These are phyloP conservation scores for Fusarium sp. DNA, from an alignment of 2,329 filamentous ascomycete species.

Conservation along the genomic window DNA sequence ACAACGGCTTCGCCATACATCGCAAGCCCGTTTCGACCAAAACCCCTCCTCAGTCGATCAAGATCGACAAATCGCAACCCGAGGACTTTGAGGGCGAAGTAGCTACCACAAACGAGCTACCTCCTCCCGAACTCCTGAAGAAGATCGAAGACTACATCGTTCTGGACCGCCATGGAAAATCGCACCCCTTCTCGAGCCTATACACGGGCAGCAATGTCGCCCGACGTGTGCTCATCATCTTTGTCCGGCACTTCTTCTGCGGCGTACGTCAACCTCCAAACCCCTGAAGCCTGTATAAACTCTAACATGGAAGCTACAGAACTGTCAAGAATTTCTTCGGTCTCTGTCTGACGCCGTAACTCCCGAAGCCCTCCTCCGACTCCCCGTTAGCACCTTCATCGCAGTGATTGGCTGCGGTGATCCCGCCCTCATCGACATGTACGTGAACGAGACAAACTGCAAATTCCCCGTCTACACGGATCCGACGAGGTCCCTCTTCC, in stretches of 20 bases:
- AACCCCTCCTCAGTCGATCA: constrained; percentile 43
- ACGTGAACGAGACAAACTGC: constrained; percentile 71
- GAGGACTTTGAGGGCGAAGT: constrained; percentile 68
- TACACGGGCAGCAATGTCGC: constrained; percentile 67
- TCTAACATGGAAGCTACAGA: constrained; percentile 57
- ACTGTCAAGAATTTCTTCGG: constrained; percentile 81
- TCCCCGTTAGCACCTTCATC: constrained; percentile 71
- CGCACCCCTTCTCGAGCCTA: constrained; percentile 71
- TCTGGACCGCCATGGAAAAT: constrained; percentile 70
- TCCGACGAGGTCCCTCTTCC: constrained; percentile 74
- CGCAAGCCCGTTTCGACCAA: constrained; percentile 32
- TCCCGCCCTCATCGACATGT: constrained; percentile 74
- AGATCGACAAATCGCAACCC: constrained; percentile 55
- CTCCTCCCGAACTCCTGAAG: constrained; percentile 60
- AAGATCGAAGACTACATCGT: constrained; percentile 68
- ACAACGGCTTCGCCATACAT: constrained; percentile 20
- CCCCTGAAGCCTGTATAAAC: constrained; percentile 9
- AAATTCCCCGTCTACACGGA: constrained; percentile 84
- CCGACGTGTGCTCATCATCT: constrained; percentile 74
- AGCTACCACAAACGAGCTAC: constrained; percentile 66
- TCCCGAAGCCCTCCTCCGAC: constrained; percentile 59
- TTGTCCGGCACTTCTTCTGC: constrained; percentile 85
- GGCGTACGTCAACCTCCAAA: constrained; percentile 65
- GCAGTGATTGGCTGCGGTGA: constrained; percentile 79
- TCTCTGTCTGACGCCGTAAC: constrained; percentile 70